Conservation (phyloP, 768 basidiomycete species). For the Leucosporidium creatinivorum region DNA sequence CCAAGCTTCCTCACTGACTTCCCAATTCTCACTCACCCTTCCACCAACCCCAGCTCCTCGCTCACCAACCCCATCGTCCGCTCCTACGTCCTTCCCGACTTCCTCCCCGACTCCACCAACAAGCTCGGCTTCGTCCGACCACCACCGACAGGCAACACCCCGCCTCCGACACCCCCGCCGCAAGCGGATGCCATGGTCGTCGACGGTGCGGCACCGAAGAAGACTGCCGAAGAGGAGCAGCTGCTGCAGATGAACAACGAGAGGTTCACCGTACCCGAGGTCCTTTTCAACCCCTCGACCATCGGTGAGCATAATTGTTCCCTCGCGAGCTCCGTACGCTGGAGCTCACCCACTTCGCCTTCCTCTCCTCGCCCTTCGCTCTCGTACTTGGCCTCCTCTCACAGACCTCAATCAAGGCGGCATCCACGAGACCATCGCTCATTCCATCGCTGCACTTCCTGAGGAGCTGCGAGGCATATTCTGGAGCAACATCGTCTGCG, state of each 20-base stretch:
- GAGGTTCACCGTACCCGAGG: slow-evolving; percentile 83
- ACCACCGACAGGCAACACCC: slow-evolving; percentile 33
- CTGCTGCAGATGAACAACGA: slow-evolving; percentile 84
- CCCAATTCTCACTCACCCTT: slow-evolving; percentile 3
- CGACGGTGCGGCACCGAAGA: background rate
- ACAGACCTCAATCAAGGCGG: slow-evolving; percentile 74
- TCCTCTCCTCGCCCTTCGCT: background rate
- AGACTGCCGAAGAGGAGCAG: slow-evolving; percentile 47
- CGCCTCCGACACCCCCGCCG: slow-evolving; percentile 6
- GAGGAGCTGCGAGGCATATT: slow-evolving; percentile 83
- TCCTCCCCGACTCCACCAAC: slow-evolving; percentile 49
- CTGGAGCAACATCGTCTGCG: slow-evolving; percentile 85
- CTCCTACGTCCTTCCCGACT: slow-evolving; percentile 86
- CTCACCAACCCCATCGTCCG: slow-evolving; percentile 62
- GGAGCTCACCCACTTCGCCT: background rate
- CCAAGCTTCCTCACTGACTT: background rate
- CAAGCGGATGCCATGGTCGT: background rate
- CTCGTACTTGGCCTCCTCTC: background rate
- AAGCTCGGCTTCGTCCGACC: slow-evolving; percentile 47
- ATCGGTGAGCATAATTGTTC: slow-evolving; percentile 61
- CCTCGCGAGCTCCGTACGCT: too few species aligned
- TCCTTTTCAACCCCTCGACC: slow-evolving; percentile 81
- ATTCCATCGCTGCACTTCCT: slow-evolving; percentile 68
- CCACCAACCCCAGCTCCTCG: slow-evolving; percentile 43
- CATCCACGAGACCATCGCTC: slow-evolving; percentile 64